Base-by-base conservation (phyloP, 495 filamentous ascomycete genomes). In the Glarea lozoyensis region DNA sequence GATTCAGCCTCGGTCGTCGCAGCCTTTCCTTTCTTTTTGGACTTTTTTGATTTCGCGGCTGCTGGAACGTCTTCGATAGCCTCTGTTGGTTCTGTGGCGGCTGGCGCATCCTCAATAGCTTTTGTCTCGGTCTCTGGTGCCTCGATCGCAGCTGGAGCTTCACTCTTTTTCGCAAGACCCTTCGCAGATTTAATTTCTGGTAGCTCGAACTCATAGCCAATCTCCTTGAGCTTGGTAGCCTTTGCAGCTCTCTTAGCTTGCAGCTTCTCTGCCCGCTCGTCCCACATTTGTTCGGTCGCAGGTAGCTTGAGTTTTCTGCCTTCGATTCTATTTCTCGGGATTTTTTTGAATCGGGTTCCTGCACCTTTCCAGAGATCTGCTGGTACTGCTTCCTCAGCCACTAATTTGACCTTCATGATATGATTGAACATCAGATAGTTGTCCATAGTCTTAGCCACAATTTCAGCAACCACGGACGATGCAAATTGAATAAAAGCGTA, bases 361-460 rank as follows among this genome's bases (percentile, higher is more conserved):
- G 84, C 82, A 24, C 88, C 88, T 65, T 88, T 84, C 73, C 84
- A 97, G 43, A 97, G 61, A 36, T 83, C 68, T 19, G 78, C 75
- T 60, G 92, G 84, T 25, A 94, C 68, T 54, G 92, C 80, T 46
- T 82, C 84, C 16, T 70, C 58, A 1, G 86, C 76, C 6, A 97
- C 75, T 22, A 75, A 63, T 60, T 86, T 84, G 63, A 86, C 88
- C 58, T 90, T 86, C 46, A 98, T 66, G 50, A 97, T 82, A 58
- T 93, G 89, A 9, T 85, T 83, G 61, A 92, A 96, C 55, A 98
- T 73, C 12, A 97, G 81, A 59, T 98, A 98, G 65, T 92, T 95
- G 66, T 97, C 75, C 93, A 97, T 98, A 2, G 92, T 95, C 52
- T 81, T 80, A 12, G 84, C 82, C 36, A 90, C 92, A 49, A 97